These are phyloP conservation scores for Debaryomyces sp. DNA, from an alignment of 1,139 yeast genomes.

Conservation along the genomic window DNA sequence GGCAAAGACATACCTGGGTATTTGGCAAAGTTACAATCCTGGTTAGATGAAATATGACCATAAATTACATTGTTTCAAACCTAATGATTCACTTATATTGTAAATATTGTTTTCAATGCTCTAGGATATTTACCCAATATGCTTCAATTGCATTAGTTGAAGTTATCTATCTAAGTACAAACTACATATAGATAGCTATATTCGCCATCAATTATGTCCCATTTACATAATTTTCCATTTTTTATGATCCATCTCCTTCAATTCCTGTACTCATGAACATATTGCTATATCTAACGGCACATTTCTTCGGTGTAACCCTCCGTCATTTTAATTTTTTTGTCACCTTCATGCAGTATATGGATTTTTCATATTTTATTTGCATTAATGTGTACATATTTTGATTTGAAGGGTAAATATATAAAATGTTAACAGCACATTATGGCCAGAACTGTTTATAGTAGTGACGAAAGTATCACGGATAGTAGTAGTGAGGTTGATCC, in stretches of 20 bases:
- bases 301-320: neutral
- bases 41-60: constrained; percentile 16
- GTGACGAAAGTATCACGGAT: neutral
- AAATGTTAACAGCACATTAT: neutral
- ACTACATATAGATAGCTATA: neutral
- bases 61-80: neutral
- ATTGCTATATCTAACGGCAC: neutral
- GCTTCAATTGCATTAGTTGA: neutral
- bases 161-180: neutral
- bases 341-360: neutral
- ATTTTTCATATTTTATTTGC: too few relatives aligned
- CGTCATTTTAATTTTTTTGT: neutral
- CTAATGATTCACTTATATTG: neutral
- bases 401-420: neutral
- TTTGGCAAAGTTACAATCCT: constrained; percentile 19
- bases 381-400: neutral
- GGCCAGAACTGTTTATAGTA: neutral
- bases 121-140: neutral
- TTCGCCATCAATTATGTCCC: neutral
- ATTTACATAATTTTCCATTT: neutral
- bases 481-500: neutral
- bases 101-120: neutral
- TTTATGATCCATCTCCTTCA: neutral
- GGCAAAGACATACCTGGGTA: constrained; percentile 27
- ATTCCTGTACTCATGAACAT: neutral